Base-by-base conservation (phyloP, 192 early-diverging fungal species). In the Lunasporangiospora selenospora region DNA sequence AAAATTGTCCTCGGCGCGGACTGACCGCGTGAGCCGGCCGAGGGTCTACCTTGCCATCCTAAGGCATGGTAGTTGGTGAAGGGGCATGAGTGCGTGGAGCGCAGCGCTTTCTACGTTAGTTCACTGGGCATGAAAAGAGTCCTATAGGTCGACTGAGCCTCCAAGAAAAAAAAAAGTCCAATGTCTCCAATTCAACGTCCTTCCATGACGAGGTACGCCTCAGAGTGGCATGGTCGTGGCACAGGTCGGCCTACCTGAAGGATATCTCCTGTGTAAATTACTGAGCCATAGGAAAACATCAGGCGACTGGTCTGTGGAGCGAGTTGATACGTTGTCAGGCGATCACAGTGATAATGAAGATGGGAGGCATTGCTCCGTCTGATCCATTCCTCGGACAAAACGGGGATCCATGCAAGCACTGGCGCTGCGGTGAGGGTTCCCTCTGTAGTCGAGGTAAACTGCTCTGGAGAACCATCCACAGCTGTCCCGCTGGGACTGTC, bases 371-470 rank as follows among this genome's bases (percentile, higher is more conserved):
- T 62, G 36, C 31, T 23, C 21, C 58, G 27, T 24, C 47, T 62
- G 34, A 73, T 30, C 69, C 69, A 73, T 29, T 62, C 69, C 21
- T 73, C 69, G 16, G 60, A 50, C 18, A 73, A 30, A 19, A 73
- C 55, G 47, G 69, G 69, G 24, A 53, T 75, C 48, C 59, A 76
- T 12, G 67, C 45, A 19, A 87, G 75, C 4, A 82, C 83, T 12
- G 81, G 82, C 12, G 73, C 65, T 11, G 76, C 67, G 13, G 82
- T 70, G 13, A 81, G 70, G 45, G 66, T 78, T 27, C 81, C 78
- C 44, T 77, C 79, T 42, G 75, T 84, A 11, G 70, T 51, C 46
- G 80, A 67, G 13, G 44, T 36, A n/a, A n/a, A n/a, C n/a, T n/a
- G n/a, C n/a, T n/a, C n/a, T n/a, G n/a, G n/a, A n/a, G n/a, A n/a